These are phyloP conservation scores for Talaromyces sp. DNA, from an alignment of 2,329 filamentous ascomycete species.

Conservation along the genomic window DNA sequence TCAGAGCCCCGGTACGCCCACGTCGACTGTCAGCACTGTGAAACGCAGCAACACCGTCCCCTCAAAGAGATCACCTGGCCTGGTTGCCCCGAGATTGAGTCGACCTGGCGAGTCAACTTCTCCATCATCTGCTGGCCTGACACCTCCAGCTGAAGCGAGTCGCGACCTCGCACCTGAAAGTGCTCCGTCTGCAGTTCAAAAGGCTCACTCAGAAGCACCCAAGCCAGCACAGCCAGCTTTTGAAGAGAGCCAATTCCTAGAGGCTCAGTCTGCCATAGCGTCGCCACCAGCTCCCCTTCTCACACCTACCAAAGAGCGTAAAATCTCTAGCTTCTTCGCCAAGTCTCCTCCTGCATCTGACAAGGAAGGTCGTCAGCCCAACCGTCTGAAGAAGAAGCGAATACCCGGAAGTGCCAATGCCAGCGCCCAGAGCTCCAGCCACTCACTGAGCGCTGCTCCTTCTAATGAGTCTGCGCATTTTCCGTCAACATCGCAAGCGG, in stretches of 20 bases:
- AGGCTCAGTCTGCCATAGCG: constrained; percentile 48
- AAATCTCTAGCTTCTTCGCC: constrained; percentile 66
- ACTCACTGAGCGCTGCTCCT: constrained; percentile 60
- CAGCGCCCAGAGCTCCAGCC: constrained; percentile 86
- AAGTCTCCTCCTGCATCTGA: constrained; percentile 63
- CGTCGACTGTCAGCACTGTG: constrained; percentile 57
- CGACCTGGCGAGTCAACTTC: constrained; percentile 54
- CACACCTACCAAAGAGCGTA: constrained; percentile 66
- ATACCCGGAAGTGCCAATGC: constrained; percentile 73
- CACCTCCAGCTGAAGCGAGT: constrained; percentile 30
- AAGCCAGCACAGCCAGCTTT: constrained; percentile 18
- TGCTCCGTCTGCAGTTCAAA: constrained; percentile 4
- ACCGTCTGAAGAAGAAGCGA: constrained; percentile 88
- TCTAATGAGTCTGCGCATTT: constrained; percentile 45
- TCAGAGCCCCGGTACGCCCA: constrained; percentile 64
- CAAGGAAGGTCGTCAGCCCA: constrained; percentile 67
- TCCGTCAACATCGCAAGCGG: constrained; percentile 26
- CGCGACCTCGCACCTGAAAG: constrained; percentile 22
- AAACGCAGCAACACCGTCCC: constrained; percentile 88
- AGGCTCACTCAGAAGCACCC: constrained; percentile 11
- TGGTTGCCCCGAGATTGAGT: constrained; percentile 67
- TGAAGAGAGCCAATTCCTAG: constrained; percentile 22
- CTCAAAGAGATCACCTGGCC: constrained; percentile 78
- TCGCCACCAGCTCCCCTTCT: constrained; percentile 32
- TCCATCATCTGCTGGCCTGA: constrained; percentile 42